phyloP scores from a whole-genome alignment of 345 rosid species.

The Gossypium sturtianum region DNA sequence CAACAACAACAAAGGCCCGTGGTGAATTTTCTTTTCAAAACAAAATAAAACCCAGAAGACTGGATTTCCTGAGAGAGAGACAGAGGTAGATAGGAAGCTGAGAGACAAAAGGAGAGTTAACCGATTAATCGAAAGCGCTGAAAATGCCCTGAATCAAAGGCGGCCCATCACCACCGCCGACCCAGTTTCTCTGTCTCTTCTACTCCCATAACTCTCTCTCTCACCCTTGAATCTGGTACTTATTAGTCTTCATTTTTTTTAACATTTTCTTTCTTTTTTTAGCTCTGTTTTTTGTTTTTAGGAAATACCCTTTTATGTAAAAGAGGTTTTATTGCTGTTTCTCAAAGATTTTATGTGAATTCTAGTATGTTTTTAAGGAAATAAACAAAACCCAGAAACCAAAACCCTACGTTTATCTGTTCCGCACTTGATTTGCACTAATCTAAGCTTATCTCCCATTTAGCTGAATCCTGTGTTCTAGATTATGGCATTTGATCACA shows the following conservation, averaged over 20 bases:
- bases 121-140: conserved; percentile 18
- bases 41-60: neutral
- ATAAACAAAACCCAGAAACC: neutral
- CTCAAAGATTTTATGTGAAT: neutral
- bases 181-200: neutral
- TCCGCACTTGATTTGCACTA: conserved; percentile 1
- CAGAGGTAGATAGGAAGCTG: neutral
- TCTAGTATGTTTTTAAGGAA: neutral
- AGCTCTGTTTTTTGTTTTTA: neutral
- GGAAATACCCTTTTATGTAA: neutral
- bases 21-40: neutral
- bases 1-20: neutral
- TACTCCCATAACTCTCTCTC: neutral
- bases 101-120: neutral
- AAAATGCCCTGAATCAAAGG: conserved; percentile 18
- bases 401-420: conserved; percentile 23
- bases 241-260: neutral
- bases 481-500: conserved; percentile 63
- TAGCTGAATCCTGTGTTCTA: conserved; percentile 7
- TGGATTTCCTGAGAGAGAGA: neutral
- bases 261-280: neutral
- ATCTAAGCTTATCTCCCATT: conserved; percentile 3
- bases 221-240: conserved; percentile 21
- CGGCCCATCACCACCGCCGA: conserved; percentile 17
- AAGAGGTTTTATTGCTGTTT: neutral